Base-by-base conservation (phyloP, 2,329 filamentous ascomycete species). In the Chalaropsis thielavioides region DNA sequence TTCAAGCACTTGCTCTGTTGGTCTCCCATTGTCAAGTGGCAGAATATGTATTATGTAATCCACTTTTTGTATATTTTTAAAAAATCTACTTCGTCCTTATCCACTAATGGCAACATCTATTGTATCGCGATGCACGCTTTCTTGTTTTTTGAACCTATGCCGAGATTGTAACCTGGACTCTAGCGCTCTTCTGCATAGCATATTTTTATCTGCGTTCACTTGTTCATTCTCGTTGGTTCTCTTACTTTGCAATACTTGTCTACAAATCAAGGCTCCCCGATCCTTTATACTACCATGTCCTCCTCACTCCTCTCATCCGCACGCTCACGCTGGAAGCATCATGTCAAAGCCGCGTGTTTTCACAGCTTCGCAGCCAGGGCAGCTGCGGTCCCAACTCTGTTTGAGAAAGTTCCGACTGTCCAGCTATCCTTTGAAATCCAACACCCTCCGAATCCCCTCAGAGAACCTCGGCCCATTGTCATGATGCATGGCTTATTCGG, bases 401-500 rank as follows among this genome's bases (percentile, higher is more conserved):
- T 67, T 44, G 35, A 63, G 3, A 61, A 64, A 2, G 58, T 67
- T 2, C 49, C 63, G 3, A 67, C 3, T 71, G 62, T 78, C 0
- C 68, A 74, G 19, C 75, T 91, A 43, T 81, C 81, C 1, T 90
- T 83, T 73, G 86, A 90, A 70, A 76, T 88, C 54, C 84, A 90
- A 72, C 77, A 82, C 70, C 84, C 87, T 1, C 70, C 76, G 0
- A 78, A 77, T 61, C 70, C 70, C 6, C 68, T 65, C 1, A 73
- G 75, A 31, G 72, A 74, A 64, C 72, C 74, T 66, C 75, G 76
- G 46, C 89, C 92, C 1, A 90, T 97, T 68, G 76, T 97, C 68
- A 88, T 97, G 69, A 83, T 97, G 72, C 92, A 97, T 73, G 92
- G 94, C 0, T 80, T 97, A 11, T 96, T 97, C 72, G 92, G 92